phyloP scores from a whole-genome alignment of 163 green algal species.

The Scenedesmus sp. region DNA sequence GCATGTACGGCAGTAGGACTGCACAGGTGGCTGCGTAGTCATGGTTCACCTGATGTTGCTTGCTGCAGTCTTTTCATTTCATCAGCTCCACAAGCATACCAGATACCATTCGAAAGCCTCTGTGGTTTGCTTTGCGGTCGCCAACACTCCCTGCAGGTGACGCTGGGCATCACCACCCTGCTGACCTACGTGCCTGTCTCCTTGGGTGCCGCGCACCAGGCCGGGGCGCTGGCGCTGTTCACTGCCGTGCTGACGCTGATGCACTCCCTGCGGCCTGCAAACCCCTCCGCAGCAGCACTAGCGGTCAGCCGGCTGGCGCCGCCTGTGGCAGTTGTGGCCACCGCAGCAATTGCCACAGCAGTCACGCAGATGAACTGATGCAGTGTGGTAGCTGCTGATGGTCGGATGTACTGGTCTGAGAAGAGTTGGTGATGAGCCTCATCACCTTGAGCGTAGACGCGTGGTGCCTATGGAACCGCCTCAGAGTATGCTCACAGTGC shows the following conservation, averaged over 20 bases:
- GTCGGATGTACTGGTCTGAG: background rate
- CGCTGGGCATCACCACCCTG: slow-evolving; percentile 87
- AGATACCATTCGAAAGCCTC: too few relatives aligned
- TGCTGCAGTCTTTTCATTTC: too few relatives aligned
- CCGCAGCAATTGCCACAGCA: slow-evolving; percentile 32
- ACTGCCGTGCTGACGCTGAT: slow-evolving; percentile 85
- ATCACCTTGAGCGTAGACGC: too few relatives aligned
- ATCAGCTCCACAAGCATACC: too few relatives aligned
- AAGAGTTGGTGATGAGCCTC: too few relatives aligned
- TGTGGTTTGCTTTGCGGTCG: too few relatives aligned
- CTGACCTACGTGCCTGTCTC: slow-evolving; percentile 90
- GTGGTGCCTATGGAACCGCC: too few relatives aligned
- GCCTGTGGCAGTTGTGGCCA: slow-evolving; percentile 42
- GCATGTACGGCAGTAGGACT: background rate
- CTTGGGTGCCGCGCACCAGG: slow-evolving; percentile 91
- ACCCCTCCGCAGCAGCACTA: slow-evolving; percentile 21
- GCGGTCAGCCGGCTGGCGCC: slow-evolving; percentile 49
- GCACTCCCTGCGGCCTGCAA: slow-evolving; percentile 70
- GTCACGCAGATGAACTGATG: slow-evolving; percentile 53
- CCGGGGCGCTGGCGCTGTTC: slow-evolving; percentile 90
- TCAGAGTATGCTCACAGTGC: too few relatives aligned
- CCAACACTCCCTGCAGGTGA: slow-evolving; percentile 75
- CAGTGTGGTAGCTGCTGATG: background rate
- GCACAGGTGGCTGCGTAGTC: too few relatives aligned
- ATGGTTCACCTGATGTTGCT: background rate